Evolutionary conservation across 345 rosid species (phyloP), one percentile per base, ranked within the genome.

Genomic region (Psidium friedrichsthalianum): DNA sequence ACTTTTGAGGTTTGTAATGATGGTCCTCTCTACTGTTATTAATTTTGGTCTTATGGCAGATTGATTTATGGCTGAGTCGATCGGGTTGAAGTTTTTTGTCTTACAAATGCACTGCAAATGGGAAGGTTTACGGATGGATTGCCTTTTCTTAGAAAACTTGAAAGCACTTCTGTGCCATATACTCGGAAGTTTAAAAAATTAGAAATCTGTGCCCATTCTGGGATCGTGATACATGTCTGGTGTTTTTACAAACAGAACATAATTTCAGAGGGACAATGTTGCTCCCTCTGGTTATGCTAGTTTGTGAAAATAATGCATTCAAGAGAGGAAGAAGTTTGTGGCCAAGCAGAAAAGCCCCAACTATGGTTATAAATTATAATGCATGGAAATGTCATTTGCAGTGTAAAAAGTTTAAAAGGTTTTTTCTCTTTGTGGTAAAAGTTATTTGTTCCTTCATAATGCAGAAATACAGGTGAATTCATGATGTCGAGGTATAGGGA

Each of bases 401-500:
- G 78, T 32, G 78, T 69, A 69, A 18, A 69, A 69, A 4, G 47
- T 83, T 9, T 49, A 49, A 49, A 49, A 8, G 51, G 51, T 11
- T 51, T 24, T 9, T 52, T 40, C 25, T 32, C 32, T 21, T 21
- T 22, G 22, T 54, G 16, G 86, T 20, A 21, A 51, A 69, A 53
- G 82, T 32, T 29, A 16, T 29, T 78, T 76, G 22, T 80, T 11
- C 10, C 56, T 84, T 84, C 52, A 15, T 44, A 27, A 27, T 61
- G 64, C 98, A 98, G 99, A 92, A 98, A 98, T 90, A 96, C 99
- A 2, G 99, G 99, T 44, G 99, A 98, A 88, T 98, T 98, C 89
- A 98, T 97, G 99, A 97, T 96, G 99, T 96, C 99, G 76, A 93
- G 99, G 91, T 95, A 98, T 87, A 92, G 95, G 89, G 99, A 98